A percentile compares a stretch with the other conserved stretches of the same genome.
Evolutionary conservation across 2,329 filamentous ascomycete genomes (phyloP).

Genomic region (Colletotrichum simmondsii): DNA sequence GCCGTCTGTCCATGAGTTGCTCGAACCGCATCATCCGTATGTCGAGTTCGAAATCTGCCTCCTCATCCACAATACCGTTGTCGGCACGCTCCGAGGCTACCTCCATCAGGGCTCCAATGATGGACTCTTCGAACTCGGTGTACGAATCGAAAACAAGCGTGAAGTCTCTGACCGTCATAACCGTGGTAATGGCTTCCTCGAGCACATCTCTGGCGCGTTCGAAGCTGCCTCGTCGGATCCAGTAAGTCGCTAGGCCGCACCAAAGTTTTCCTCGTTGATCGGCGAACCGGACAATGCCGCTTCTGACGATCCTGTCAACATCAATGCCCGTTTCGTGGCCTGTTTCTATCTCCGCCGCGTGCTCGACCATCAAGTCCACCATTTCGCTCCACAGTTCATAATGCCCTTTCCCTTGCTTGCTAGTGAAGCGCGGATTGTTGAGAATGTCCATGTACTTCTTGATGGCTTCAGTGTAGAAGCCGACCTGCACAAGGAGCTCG

Average conservation of each 20-base stretch:
- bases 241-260: slow-evolving; percentile 95
- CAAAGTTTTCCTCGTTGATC: slow-evolving; percentile 96
- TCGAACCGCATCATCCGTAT: slow-evolving; percentile 98
- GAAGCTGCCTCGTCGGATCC: slow-evolving; percentile 92
- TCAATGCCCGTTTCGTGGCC: slow-evolving; percentile 85
- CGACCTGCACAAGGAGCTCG: slow-evolving; percentile 83
- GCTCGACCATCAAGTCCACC: slow-evolving; percentile 92
- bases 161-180: slow-evolving; percentile 98
- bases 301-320: slow-evolving; percentile 91
- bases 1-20: slow-evolving; percentile 95
- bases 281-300: slow-evolving; percentile 88
- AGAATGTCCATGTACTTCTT: slow-evolving; percentile 91
- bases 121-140: slow-evolving; percentile 94
- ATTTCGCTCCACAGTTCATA: slow-evolving; percentile 99
- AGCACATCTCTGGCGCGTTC: slow-evolving; percentile 93
- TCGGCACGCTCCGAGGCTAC: slow-evolving; percentile 83
- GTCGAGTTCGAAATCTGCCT: slow-evolving; percentile 93
- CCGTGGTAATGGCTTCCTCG: slow-evolving; percentile 95
- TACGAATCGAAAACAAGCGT: slow-evolving; percentile 97
- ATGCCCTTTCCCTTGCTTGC: slow-evolving; percentile 92
- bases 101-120: slow-evolving; percentile 93
- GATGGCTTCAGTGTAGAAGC: slow-evolving; percentile 90
- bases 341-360: slow-evolving; percentile 87
- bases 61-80: slow-evolving; percentile 80
- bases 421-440: slow-evolving; percentile 89